These are phyloP conservation scores for Suhomyces vadensis DNA, from an alignment of 805 yeast genomes.

Conservation along the genomic window DNA sequence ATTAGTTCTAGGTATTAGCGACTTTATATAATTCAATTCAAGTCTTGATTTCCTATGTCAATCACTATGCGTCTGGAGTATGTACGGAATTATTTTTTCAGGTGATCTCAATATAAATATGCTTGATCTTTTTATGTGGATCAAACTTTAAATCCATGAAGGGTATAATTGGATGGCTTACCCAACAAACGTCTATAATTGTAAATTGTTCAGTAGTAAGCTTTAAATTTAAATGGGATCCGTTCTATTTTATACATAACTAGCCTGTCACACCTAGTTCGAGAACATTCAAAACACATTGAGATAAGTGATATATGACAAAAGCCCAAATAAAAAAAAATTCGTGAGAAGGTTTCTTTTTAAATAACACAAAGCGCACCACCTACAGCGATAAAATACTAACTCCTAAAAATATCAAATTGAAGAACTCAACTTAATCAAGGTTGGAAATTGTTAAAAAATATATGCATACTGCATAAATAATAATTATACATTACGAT, in stretches of 20 bases:
- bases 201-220: not conserved
- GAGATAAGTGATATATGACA: not conserved
- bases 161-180: not conserved
- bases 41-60: not conserved
- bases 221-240: not conserved
- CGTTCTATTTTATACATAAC: not conserved
- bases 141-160: conserved; percentile 1
- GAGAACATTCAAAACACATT: conserved; percentile 3
- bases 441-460: conserved; percentile 1
- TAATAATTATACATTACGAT: conserved; percentile 3
- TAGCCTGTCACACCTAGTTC: not conserved
- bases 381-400: conserved; percentile 3
- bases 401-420: not conserved
- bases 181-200: not conserved
- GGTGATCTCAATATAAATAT: not conserved
- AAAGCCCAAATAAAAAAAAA: not conserved
- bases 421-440: not conserved
- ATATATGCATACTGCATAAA: conserved; percentile 5
- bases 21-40: too few species aligned
- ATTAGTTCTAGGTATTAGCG: too few species aligned
- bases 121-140: conserved; percentile 1
- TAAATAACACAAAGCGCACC: not conserved
- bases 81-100: conserved; percentile 1
- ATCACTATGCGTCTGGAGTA: not conserved
- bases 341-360: conserved; percentile 1